phyloP scores from a whole-genome alignment of 257 asterid species.

The Solanum virginianum region DNA sequence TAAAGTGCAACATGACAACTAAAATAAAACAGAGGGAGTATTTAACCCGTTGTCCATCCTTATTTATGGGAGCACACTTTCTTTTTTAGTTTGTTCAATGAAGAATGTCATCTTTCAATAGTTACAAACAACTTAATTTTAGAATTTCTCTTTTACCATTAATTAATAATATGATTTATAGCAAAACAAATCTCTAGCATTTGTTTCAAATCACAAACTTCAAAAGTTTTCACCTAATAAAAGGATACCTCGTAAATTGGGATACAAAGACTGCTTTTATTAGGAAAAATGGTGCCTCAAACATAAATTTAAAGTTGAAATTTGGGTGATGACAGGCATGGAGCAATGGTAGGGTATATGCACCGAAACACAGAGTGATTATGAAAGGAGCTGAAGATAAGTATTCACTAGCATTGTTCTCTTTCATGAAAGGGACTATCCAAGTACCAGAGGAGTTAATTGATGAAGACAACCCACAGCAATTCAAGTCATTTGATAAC shows the following conservation, averaged over 20 bases:
- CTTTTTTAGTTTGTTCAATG: neutral
- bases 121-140: no score
- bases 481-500: conserved; percentile 19
- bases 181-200: neutral
- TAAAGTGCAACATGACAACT: no score
- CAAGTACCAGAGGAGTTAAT: conserved; percentile 19
- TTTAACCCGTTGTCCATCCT: neutral
- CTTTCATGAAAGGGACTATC: neutral
- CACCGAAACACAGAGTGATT: conserved; percentile 18
- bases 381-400: conserved; percentile 9
- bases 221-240: no score
- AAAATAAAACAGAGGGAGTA: no score
- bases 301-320: no score
- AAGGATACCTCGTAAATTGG: no score
- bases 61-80: neutral
- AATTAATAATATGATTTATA: neutral
- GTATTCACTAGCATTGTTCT: conserved; percentile 5
- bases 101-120: no score
- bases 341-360: conserved; percentile 24
- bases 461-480: conserved; percentile 11
- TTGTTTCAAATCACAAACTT: neutral
- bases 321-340: conserved; percentile 12
- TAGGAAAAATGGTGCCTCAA: no score
- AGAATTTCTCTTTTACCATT: neutral
- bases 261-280: no score